Base-by-base conservation (phyloP, 805 yeast genomes). In the Wickerhamomyces chambardii region DNA sequence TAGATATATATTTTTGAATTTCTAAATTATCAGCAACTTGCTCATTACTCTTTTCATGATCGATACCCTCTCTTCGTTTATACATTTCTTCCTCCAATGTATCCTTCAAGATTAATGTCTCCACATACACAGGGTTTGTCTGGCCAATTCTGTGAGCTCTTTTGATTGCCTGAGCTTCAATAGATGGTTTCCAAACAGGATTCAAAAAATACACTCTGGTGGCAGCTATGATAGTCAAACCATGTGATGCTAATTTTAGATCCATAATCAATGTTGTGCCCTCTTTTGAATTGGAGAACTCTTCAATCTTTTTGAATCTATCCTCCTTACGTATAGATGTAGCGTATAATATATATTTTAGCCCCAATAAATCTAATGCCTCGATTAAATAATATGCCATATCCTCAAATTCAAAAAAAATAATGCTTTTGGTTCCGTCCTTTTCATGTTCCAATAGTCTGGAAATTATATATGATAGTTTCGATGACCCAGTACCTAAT, bases 91-190 rank as follows among this genome's bases (percentile, higher is more conserved):
- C 82, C 44, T 80, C 87, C 32, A 80, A 60, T 0, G 86, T 80
- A 5, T 71, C 77, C 34, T 66, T 59, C 45, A 80, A 50, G 3
- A 80, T 70, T 37, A 80, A 55, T 0, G 86, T 80, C 47, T 80
- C 86, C n/a, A 80, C 87, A 49, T 53, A 57, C 0, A 80, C 86
- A 16, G 73, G 73, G n/a, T 64, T 57, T 0, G 63, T 59, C 43
- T 80, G 87, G 0, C 89, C 87, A 50, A 80, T 80, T 54, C 87
- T 67, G 55, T 80, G 89, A 1, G 86, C 81, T 59, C 89, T 69
- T 43, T 81, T 78, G 32, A 80, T 77, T 1, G 86, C 86, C 46
- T 80, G 87, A 1, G 86, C 86, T 49, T 80, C 87, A 15, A 74
- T 61, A 0, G 82, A 68, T 37, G 75, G 64, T 42, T 68, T 73